These are phyloP conservation scores for Volvox carteri DNA, from an alignment of 163 green algal genomes.

Conservation along the genomic window DNA sequence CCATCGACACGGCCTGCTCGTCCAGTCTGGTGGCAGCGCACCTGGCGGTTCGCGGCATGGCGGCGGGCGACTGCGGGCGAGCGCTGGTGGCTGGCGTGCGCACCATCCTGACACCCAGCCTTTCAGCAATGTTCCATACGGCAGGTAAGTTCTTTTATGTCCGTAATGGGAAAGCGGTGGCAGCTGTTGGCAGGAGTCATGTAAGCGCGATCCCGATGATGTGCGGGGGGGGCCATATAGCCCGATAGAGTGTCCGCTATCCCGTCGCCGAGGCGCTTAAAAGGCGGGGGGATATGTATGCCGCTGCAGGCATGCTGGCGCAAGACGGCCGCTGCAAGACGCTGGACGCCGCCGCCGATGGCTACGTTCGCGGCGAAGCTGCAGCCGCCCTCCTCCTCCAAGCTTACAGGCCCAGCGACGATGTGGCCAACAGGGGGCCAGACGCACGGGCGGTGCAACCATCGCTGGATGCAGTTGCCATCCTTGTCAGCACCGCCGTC, in stretches of 20 bases:
- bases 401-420: neutral
- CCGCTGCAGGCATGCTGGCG: constrained; percentile 53
- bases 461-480: neutral
- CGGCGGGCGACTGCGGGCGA: constrained; percentile 26
- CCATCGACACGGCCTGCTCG: constrained; percentile 93
- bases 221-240: too few species aligned
- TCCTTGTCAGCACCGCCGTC: constrained; percentile 75
- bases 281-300: too few species aligned
- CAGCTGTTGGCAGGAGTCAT: too few species aligned
- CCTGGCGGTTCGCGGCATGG: constrained; percentile 59
- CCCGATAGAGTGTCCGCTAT: too few species aligned
- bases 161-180: too few species aligned
- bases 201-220: too few species aligned
- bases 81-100: constrained; percentile 67
- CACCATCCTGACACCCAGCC: constrained; percentile 73
- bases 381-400: constrained; percentile 72
- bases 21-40: constrained; percentile 84
- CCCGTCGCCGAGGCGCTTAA: too few species aligned
- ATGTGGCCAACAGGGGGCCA: neutral
- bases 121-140: constrained; percentile 77
- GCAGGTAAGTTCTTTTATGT: constrained; percentile 20
- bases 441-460: neutral
- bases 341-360: constrained; percentile 85
- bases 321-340: constrained; percentile 89
- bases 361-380: constrained; percentile 90